Conservation (phyloP, 2,329 filamentous ascomycete genomes). For the Aspergillus tamarii region DNA sequence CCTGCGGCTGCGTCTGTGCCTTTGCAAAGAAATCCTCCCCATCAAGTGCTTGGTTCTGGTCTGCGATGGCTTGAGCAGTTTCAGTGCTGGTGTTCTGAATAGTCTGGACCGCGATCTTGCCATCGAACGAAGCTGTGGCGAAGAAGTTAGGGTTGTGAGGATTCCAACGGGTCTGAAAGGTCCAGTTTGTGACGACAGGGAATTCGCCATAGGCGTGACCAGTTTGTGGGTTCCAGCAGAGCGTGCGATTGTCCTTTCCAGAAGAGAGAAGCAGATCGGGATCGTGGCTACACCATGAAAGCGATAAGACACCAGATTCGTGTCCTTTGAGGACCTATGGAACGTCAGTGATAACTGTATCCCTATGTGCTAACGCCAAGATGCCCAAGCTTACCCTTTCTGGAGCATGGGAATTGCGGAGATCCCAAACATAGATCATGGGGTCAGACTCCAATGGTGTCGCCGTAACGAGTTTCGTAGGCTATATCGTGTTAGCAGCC, state of each 20-base stretch:
- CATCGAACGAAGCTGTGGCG: slow-evolving; percentile 95
- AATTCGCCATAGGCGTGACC: slow-evolving; percentile 89
- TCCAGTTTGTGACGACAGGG: slow-evolving; percentile 98
- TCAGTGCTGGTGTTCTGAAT: slow-evolving; percentile 89
- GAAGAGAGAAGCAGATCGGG: slow-evolving; percentile 86
- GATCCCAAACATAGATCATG: slow-evolving; percentile 88
- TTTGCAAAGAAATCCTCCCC: slow-evolving; percentile 96
- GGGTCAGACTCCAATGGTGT: slow-evolving; percentile 88
- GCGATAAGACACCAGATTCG: slow-evolving; percentile 86
- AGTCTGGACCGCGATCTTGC: slow-evolving; percentile 91
- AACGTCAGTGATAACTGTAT: slow-evolving; percentile 18
- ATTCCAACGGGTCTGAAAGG: slow-evolving; percentile 92
- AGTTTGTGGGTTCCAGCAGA: slow-evolving; percentile 95
- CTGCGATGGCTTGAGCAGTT: slow-evolving; percentile 61
- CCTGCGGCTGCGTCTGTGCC: slow-evolving; percentile 88
- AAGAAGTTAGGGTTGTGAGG: slow-evolving; percentile 89
- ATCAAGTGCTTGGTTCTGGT: slow-evolving; percentile 72
- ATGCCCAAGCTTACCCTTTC: slow-evolving; percentile 58
- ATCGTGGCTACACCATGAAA: slow-evolving; percentile 95
- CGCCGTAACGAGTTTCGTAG: slow-evolving; percentile 90
- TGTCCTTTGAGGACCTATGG: slow-evolving; percentile 80
- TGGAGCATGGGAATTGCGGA: slow-evolving; percentile 93
- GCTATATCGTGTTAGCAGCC: slow-evolving; percentile 41
- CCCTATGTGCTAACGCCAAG: neutral
- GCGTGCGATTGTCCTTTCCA: slow-evolving; percentile 93